Base-by-base conservation (phyloP, 1,284 basidiomycete species). In the Sanghuangporus sanghuang region DNA sequence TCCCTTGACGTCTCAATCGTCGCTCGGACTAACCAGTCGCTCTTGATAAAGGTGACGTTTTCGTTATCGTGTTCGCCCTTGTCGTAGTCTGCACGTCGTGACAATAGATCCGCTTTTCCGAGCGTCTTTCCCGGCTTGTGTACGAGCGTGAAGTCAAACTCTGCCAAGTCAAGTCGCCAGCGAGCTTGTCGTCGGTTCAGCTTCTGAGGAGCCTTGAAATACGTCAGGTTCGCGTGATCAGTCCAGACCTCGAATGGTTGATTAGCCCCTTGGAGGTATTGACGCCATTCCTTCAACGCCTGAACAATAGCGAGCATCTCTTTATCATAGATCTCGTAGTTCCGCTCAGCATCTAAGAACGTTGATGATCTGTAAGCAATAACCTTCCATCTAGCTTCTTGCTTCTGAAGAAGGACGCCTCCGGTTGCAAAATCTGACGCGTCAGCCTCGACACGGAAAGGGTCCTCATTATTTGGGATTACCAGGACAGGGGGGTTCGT, bases 281-380 rank as follows among this genome's bases (percentile, higher is more conserved):
- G 71, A 6, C 71, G 56, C 76, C 75, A 80, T 44, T 69, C 72
- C 59, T 76, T 66, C 12, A 78, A 64, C 0, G 72, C 66, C n/a
- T 64, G 8, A 7, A 79, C 73, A 18, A 81, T 75, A 0, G 76
- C 74, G 0, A 82, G 44, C 14, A 85, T 61, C 71, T 85, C 81
- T 59, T 76, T 72, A 66, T 85, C 77, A 67, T 80, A 75, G 40
- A 79, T 78, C 21, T 76, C 71, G 67, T 82, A 83, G 66, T 83
- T 83, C 6, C 70, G 57, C 69, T 76, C 68, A 2, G 68, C 61
- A 44, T 67, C 64, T 35, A 69, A 69, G 12, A 79, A 64, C 0
- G 68, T 36, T 59, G 75, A 69, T 0, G 73, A 77, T 3, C 71
- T 48, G 64, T 69, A 75, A 2, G 71, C 71, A 38, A 73, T 53